A percentile compares a stretch with the other conserved stretches of the same genome.
Conservation (phyloP, 257 asterid genomes). For the Scutellaria minor region DNA sequence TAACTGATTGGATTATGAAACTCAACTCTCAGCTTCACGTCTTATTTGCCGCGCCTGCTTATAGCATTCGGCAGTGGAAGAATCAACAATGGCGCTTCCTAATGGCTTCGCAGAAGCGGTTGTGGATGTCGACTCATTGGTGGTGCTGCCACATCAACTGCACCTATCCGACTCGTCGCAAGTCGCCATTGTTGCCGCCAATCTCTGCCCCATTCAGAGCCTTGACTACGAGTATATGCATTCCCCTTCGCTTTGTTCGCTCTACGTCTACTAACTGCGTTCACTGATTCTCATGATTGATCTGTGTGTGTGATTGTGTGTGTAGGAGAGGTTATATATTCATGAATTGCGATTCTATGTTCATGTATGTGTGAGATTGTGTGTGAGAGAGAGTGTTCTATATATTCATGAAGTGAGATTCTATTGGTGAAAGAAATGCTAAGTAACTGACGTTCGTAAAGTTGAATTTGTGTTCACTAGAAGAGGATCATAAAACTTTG, state of each 20-base stretch:
- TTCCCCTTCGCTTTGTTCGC: neutral
- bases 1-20: too few relatives aligned
- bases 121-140: constrained; percentile 47
- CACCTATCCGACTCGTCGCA: constrained; percentile 79
- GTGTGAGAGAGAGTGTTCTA: neutral
- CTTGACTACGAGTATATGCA: constrained; percentile 81
- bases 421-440: neutral
- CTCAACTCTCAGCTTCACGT: too few relatives aligned
- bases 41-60: too few relatives aligned
- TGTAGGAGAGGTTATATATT: neutral
- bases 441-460: neutral
- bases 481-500: too few relatives aligned
- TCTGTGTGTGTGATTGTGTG: neutral
- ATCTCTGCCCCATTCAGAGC: constrained; percentile 81
- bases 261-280: neutral
- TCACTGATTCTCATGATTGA: neutral
- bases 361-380: neutral
- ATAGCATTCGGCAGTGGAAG: neutral
- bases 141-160: constrained; percentile 22
- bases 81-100: constrained; percentile 20
- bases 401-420: neutral
- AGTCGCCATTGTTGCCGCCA: constrained; percentile 82
- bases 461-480: neutral
- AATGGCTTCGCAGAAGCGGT: constrained; percentile 29
- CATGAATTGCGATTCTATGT: neutral